phyloP scores from a whole-genome alignment of 345 rosid genomes.

The Brassica incana region DNA sequence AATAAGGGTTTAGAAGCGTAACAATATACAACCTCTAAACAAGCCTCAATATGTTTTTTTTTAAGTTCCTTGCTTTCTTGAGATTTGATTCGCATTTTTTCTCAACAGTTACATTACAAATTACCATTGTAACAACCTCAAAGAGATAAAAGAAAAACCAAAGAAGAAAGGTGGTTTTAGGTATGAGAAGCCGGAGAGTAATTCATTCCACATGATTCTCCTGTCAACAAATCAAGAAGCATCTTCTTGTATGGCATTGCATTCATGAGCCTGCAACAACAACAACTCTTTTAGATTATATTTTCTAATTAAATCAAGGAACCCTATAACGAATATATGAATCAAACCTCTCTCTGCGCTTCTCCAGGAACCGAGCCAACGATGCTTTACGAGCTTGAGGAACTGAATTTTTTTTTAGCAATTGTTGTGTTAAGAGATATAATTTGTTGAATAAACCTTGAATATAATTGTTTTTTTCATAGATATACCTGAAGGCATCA shows the following conservation, averaged over 20 bases:
- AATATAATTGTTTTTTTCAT: not conserved
- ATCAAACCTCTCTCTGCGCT: conserved; percentile 88
- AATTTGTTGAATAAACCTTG: not conserved
- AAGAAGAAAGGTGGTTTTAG: not conserved
- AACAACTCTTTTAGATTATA: not conserved
- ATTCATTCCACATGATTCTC: conserved; percentile 39
- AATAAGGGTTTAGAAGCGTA: too few relatives aligned
- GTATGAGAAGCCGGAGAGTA: conserved; percentile 35
- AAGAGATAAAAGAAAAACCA: not conserved
- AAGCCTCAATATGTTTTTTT: too few relatives aligned
- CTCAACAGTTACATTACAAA: too few relatives aligned
- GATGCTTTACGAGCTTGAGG: conserved; percentile 97
- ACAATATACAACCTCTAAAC: too few relatives aligned
- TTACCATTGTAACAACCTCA: too few relatives aligned
- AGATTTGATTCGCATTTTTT: too few relatives aligned
- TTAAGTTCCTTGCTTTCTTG: too few relatives aligned
- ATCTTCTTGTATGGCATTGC: conserved; percentile 63
- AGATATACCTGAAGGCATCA: conserved; percentile 67
- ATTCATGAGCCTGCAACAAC: conserved; percentile 50
- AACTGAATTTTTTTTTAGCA: conserved; percentile 29
- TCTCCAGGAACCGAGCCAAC: conserved; percentile 91
- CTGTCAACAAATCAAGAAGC: conserved; percentile 41
- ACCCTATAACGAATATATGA: not conserved
- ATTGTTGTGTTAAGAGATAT: not conserved
- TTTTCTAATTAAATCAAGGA: not conserved